Percentiles rank a stretch among this genome's conserved stretches.
These are phyloP conservation scores for Paxillus ammoniavirescens DNA, from an alignment of 768 basidiomycete genomes.

Conservation along the genomic window DNA sequence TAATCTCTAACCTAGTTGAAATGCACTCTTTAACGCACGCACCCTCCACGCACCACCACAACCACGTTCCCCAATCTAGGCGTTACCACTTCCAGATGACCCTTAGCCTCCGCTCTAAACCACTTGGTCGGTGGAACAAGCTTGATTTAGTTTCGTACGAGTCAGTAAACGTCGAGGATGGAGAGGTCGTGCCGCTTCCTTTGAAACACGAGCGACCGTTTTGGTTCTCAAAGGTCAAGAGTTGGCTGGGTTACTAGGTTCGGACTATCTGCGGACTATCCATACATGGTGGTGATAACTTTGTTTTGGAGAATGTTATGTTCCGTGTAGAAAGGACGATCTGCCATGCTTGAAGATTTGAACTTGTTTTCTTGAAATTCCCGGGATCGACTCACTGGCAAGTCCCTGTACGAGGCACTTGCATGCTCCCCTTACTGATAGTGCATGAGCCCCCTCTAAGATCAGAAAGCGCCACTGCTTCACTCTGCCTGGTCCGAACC, in stretches of 20 bases:
- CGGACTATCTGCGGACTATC: not conserved
- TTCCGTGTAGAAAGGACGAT: not conserved
- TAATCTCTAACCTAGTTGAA: constrained; percentile 65
- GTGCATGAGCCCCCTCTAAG: too few relatives aligned
- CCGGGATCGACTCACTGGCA: too few relatives aligned
- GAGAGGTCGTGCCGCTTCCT: constrained; percentile 65
- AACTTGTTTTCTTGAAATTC: too few relatives aligned
- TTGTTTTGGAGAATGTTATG: not conserved
- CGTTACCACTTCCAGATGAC: constrained; percentile 77
- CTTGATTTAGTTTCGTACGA: constrained; percentile 73
- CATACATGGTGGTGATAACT: not conserved
- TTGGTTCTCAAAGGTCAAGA: constrained; percentile 90
- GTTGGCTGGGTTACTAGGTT: constrained; percentile 41
- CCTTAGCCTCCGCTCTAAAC: constrained; percentile 68
- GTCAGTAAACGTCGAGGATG: constrained; percentile 72
- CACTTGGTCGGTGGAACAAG: constrained; percentile 78
- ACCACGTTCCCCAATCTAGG: constrained; percentile 16
- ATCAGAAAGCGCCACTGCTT: too few relatives aligned
- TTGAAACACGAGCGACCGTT: constrained; percentile 88
- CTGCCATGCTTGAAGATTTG: too few relatives aligned
- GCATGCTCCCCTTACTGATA: too few relatives aligned
- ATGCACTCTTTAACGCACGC: constrained; percentile 6
- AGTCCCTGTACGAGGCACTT: too few relatives aligned
- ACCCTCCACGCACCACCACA: constrained; percentile 1
- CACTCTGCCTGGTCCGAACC: too few relatives aligned